Evolutionary conservation across 2,329 filamentous ascomycete genomes (phyloP), one percentile per base, ranked within the genome.

Genomic region (Aspergillus arachidicola): DNA sequence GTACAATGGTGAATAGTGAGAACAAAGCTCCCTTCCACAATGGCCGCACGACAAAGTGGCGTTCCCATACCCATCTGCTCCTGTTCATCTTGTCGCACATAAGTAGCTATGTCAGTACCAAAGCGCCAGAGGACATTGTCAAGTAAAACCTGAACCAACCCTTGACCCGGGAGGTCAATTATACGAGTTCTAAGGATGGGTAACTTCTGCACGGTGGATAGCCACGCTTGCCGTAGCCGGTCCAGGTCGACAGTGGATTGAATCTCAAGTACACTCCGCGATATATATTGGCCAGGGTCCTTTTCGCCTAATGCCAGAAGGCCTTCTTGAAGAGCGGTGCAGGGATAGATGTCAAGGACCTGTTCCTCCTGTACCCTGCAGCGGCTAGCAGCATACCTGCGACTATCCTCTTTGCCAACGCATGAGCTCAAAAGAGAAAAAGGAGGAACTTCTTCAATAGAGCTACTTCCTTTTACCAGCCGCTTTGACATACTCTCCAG

Each of bases 401-500:
- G 43, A n/a, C 43, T 46, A 46, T 23, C 43, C 43, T 46, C 43
- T 46, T 46, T 46, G 43, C 43, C 43, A 46, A 46, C n/a, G 1
- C 43, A 9, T 46, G 43, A 23, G 43, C 10, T 46, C 21, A 46
- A 46, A 46, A 48, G 45, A 26, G 45, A 48, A 48, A 48, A 48
- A 4, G 21, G 23, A 26, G 45, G 45, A 48, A 48, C 36, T 9
- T 51, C 14, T 19, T 45, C 23, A 36, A 45, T n/a, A 51, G 6
- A 51, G 5, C 41, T 30, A 7, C 21, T 48, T 28, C 21, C 21
- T 48, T 14, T 48, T 26, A 11, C 45, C 14, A 48, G 14, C 19
- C n/a, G 23, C 11, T 28, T 23, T 1, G 63, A 57, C 36, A 64
- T 58, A 53, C 58, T 61, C n/a, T 38, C 32, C 32, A 65, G 26